phyloP scores from a whole-genome alignment of 768 basidiomycete species.

The Saitozyma sp. region DNA sequence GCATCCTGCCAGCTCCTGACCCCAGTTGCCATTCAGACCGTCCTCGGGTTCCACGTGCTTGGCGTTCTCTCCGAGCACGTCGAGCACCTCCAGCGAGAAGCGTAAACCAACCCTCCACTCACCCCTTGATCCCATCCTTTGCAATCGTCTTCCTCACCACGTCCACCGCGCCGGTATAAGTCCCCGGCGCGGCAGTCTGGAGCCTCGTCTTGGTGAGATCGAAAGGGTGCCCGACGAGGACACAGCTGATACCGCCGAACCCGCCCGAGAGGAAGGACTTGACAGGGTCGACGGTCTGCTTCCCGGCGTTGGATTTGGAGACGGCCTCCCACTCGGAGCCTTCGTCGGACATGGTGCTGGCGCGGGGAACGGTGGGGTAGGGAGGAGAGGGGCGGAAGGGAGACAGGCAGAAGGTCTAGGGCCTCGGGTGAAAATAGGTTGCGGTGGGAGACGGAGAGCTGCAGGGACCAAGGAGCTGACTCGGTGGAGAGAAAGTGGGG shows the following conservation, averaged over 20 bases:
- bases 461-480: too few relatives aligned
- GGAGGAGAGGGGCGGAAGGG: slow-evolving; percentile 1
- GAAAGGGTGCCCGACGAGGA: slow-evolving; percentile 82
- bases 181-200: slow-evolving; percentile 85
- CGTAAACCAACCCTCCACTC: slow-evolving; percentile 23
- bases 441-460: too few relatives aligned
- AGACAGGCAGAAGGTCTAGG: background rate
- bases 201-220: slow-evolving; percentile 76
- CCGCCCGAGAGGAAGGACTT: slow-evolving; percentile 95
- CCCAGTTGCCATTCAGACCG: too few relatives aligned
- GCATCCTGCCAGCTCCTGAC: too few relatives aligned
- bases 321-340: slow-evolving; percentile 29
- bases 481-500: too few relatives aligned
- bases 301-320: slow-evolving; percentile 9
- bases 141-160: slow-evolving; percentile 88
- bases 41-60: too few relatives aligned
- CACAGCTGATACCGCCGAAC: slow-evolving; percentile 67
- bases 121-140: slow-evolving; percentile 90
- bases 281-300: slow-evolving; percentile 51
- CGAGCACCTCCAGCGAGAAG: background rate
- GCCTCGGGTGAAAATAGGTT: too few relatives aligned
- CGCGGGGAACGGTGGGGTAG: background rate
- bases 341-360: slow-evolving; percentile 32
- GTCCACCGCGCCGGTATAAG: slow-evolving; percentile 88
- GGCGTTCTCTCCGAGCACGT: too few relatives aligned